Percentiles rank a stretch among this genome's conserved stretches.
Evolutionary conservation across 129 eudicot species (phyloP).

Genomic region (Helianthus tuberosus): DNA sequence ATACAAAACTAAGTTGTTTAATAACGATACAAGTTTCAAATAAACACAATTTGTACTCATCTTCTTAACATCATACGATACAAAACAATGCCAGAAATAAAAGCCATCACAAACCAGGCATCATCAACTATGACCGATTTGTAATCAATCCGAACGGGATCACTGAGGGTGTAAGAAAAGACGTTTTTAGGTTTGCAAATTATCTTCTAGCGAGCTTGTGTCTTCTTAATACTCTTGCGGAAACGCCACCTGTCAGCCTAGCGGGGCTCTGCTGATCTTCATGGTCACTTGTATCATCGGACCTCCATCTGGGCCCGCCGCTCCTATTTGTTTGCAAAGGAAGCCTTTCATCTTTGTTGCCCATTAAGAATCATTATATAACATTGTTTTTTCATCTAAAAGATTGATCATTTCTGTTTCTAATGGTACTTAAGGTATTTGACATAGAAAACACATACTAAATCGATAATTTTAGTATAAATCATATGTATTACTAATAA

Average conservation of each 20-base stretch:
- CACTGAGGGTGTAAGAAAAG: neutral
- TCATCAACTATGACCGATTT: neutral
- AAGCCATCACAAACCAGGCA: slow-evolving; percentile 15
- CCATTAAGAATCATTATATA: neutral
- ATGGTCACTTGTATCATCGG: slow-evolving; percentile 63
- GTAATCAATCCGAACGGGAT: neutral
- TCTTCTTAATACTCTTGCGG: slow-evolving; percentile 47
- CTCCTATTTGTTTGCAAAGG: slow-evolving; percentile 35
- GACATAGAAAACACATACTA: neutral
- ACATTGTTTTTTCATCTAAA: neutral
- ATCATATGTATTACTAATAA: neutral
- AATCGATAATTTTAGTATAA: neutral
- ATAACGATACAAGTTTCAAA: no score
- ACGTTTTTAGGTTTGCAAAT: neutral
- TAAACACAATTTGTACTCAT: slow-evolving; percentile 16
- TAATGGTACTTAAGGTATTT: neutral
- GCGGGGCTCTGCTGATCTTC: slow-evolving; percentile 52
- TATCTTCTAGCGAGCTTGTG: slow-evolving; percentile 45
- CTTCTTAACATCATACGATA: neutral
- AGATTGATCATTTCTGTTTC: neutral
- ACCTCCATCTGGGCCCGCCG: slow-evolving; percentile 77
- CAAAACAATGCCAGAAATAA: slow-evolving; percentile 18
- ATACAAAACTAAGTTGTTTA: neutral
- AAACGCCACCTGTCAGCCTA: slow-evolving; percentile 22
- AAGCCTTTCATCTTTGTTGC: slow-evolving; percentile 36